Evolutionary conservation across 2,329 filamentous ascomycete genomes (phyloP).

Genomic region (Colletotrichum navitas): DNA sequence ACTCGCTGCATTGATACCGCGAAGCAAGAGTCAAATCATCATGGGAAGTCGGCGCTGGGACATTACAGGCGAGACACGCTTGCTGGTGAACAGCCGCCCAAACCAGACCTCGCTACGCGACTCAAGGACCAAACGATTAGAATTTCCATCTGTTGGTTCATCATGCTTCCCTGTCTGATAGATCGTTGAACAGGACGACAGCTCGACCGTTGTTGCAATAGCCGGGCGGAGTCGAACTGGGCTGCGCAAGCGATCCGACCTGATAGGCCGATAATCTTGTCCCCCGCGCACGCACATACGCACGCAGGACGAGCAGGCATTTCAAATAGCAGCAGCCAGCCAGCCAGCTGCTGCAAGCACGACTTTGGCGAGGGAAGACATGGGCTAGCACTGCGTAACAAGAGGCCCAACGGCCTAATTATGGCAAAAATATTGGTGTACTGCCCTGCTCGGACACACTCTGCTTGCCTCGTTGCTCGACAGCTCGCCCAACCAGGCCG

Average conservation of each 20-base stretch:
- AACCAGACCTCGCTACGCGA: constrained; percentile 26
- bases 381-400: constrained; percentile 21
- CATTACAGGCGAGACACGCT: constrained; percentile 19
- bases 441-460: constrained; percentile 33
- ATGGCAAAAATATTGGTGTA: constrained; percentile 43
- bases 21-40: constrained; percentile 9
- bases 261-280: constrained; percentile 40
- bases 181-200: constrained; percentile 10
- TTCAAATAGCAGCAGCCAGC: constrained; percentile 27
- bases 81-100: constrained; percentile 35
- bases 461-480: constrained; percentile 36
- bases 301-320: constrained; percentile 30
- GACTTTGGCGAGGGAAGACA: constrained; percentile 10
- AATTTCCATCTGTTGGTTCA: constrained; percentile 21
- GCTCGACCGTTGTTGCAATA: constrained; percentile 16
- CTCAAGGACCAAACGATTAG: constrained; percentile 22
- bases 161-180: constrained; percentile 25
- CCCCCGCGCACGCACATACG: constrained; percentile 26
- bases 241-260: constrained; percentile 20
- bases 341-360: constrained; percentile 13
- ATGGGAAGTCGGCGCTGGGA: constrained; percentile 8
- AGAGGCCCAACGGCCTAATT: constrained; percentile 34
- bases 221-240: constrained; percentile 3
- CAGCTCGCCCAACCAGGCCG: constrained; percentile 37
- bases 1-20: background rate